Base-by-base conservation (phyloP, 345 rosid species). In the Garcia nutans region DNA sequence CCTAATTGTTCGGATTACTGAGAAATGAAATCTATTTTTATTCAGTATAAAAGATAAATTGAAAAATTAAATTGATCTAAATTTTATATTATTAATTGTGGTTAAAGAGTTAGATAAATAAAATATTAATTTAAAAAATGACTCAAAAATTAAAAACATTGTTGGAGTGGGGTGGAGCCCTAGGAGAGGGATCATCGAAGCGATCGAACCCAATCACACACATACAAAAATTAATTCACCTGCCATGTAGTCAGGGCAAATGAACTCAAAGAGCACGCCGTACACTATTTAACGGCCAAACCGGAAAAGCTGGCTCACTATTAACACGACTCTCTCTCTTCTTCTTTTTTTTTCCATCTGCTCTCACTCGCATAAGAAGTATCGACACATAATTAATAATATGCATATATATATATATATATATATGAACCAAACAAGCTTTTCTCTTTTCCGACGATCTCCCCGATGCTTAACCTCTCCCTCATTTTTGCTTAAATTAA, bases 371-470 rank as follows among this genome's bases (percentile, higher is more conserved):
- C 83, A 80, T 80, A 80, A 76, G 77, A 76, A 80, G 66, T 72
- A 80, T 80, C 83, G 83, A 72, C 70, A 44, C 19, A n/a, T 5
- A 17, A 67, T 2, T 60, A 0, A 41, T 28, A 28, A 28, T 28
- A 28, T n/a, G n/a, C n/a, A n/a, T n/a, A 28, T 28, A 28, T 28
- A 1, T 28, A 28, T 28, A n/a, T 28, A 28, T 28, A 28, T 28
- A 28, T 28, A 28, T 28, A 28, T 28, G 23, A 10, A 22, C 17
- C 31, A 28, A 22, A 59, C 66, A 7, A 15, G 37, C 56, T 37
- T 37, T 37, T 37, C 37, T 22, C 37, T 56, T 55, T 66, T 58
- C 56, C 54, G 83, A 62, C 83, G 83, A 80, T 80, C 83, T 80
- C 80, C 60, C 57, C 83, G 77, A 80, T 65, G 83, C 79, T 72